A percentile compares a stretch with the other conserved stretches of the same genome.
phyloP scores from a whole-genome alignment of 371 early-diverging fungal species.

The Saksenaea vasiformis region DNA sequence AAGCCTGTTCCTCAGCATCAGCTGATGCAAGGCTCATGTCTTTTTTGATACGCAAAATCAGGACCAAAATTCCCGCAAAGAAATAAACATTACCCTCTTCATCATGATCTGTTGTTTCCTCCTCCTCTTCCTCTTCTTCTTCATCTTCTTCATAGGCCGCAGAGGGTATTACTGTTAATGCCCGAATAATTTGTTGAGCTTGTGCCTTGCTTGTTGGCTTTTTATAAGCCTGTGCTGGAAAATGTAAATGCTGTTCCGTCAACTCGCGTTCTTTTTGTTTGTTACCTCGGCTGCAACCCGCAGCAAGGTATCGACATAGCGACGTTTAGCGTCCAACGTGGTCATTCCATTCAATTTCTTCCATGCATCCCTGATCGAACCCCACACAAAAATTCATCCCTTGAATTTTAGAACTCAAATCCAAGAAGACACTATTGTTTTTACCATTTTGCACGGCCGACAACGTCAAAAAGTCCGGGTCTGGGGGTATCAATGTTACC shows the following conservation, averaged over 20 bases:
- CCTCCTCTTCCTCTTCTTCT: constrained; percentile 28
- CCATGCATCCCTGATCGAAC: constrained; percentile 41
- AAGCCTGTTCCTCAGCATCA: constrained; percentile 31
- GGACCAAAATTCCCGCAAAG: background rate
- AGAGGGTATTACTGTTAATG: constrained; percentile 34
- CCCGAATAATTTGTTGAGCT: constrained; percentile 49
- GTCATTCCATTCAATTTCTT: constrained; percentile 28
- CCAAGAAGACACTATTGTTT: background rate
- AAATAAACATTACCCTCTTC: background rate
- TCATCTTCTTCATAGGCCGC: constrained; percentile 22
- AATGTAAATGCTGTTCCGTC: background rate
- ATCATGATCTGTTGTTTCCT: constrained; percentile 23
- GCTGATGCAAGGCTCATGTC: constrained; percentile 23
- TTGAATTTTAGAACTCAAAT: background rate
- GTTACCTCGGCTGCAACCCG: constrained; percentile 31
- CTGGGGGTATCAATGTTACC: constrained; percentile 38
- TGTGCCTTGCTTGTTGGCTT: constrained; percentile 43
- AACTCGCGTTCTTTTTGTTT: background rate
- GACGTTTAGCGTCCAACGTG: constrained; percentile 29
- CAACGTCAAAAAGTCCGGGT: constrained; percentile 53
- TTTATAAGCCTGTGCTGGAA: constrained; percentile 31
- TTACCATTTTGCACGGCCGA: constrained; percentile 53
- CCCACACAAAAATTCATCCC: background rate
- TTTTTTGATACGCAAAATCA: background rate
- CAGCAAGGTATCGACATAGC: constrained; percentile 34